A percentile compares a stretch with the other conserved stretches of the same genome.
phyloP scores from a whole-genome alignment of 257 asterid genomes.

The Solanum boliviense region DNA sequence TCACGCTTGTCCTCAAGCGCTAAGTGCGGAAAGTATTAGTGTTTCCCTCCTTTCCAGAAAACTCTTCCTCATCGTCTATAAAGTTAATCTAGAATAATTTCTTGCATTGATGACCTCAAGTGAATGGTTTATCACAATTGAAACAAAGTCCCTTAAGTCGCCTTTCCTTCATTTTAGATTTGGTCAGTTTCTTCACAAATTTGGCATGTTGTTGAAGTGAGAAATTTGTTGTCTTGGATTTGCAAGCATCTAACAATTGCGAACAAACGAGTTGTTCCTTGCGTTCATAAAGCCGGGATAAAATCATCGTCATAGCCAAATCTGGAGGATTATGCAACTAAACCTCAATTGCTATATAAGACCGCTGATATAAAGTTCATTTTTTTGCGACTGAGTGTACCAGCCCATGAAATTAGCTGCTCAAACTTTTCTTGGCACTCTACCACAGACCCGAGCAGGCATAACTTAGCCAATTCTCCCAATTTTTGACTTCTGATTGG shows the following conservation, averaged over 20 bases:
- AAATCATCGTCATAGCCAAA: neutral
- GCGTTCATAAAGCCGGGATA: neutral
- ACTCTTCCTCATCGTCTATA: neutral
- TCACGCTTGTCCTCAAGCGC: neutral
- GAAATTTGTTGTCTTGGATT: neutral
- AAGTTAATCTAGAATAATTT: neutral
- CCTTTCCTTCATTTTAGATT: neutral
- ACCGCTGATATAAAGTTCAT: neutral
- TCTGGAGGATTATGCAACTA: neutral
- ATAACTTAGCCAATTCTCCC: neutral
- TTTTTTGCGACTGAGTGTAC: neutral
- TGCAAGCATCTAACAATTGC: neutral
- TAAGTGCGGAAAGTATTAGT: neutral
- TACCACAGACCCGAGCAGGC: neutral
- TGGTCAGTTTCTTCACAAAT: neutral
- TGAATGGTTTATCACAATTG: neutral
- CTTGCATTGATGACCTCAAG: neutral
- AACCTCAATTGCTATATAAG: neutral
- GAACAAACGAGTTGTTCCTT: neutral
- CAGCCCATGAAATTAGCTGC: neutral
- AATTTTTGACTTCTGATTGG: neutral
- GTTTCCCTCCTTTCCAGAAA: neutral
- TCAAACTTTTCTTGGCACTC: neutral
- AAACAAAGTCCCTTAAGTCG: neutral
- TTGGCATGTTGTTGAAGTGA: neutral